Evolutionary conservation across 768 basidiomycete genomes (phyloP), one percentile per base, ranked within the genome.

Genomic region (Tricholomella constricta): DNA sequence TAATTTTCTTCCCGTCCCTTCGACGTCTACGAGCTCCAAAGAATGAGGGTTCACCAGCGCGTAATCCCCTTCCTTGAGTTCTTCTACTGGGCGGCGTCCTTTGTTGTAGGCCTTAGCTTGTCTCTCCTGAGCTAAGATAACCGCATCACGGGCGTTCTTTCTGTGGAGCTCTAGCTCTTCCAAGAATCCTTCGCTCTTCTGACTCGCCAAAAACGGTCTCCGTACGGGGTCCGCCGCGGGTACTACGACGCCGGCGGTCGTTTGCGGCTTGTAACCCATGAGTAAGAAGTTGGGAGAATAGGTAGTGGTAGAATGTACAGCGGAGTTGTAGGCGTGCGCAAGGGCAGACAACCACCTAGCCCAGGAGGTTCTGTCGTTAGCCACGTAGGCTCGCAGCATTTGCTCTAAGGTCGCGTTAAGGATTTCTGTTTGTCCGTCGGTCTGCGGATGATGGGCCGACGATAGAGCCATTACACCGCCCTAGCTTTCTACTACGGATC

Each of bases 251-350:
- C n/a, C n/a, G n/a, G n/a, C n/a, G 27, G 38, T 27, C 6, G 54
- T 43, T 17, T 49, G 20, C 0, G 70, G 68, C 14, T 61, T 22
- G 31, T 63, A 73, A 0, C 72, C 70, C 27, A 67, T 22, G 15
- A 72, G 57, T 0, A 72, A 48, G 40, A 62, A 66, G 31, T 66
- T 58, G 0, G 70, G 73, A 0, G 65, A 38, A 15, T 59, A 46
- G 0, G 51, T 49, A 0, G 70, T 73, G 0, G 69, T 63, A 0
- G 61, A 53, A 38, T 68, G 64, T 0, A 58, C 40, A 3, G 63
- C 50, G 22, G 62, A 61, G 40, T 73, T 75, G 52, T 72, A 72
- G 0, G 72, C 61, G 38, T 65, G 66, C 4, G 62, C 60, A 0
- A 72, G 36, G 2, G 57, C 54, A 23, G 59, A 52, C 0, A 74